phyloP scores from a whole-genome alignment of 2,329 filamentous ascomycete genomes.

The Aspergillus pseudoglaucus region DNA sequence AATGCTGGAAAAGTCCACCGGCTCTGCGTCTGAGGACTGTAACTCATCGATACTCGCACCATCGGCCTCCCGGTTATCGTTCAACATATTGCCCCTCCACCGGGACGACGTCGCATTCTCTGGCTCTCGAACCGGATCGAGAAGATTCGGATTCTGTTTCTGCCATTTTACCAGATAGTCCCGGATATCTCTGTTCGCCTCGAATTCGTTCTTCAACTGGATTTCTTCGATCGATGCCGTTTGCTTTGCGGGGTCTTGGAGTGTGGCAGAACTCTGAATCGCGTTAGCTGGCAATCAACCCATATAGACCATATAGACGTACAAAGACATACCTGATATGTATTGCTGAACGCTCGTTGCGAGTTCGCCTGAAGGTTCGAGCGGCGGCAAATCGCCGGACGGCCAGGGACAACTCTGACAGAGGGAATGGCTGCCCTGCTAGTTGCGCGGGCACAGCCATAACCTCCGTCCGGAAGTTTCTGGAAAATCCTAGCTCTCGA shows the following conservation, averaged over 20 bases:
- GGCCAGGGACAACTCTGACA: neutral
- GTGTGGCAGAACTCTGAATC: neutral
- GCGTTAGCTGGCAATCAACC: neutral
- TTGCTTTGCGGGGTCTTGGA: constrained; percentile 2
- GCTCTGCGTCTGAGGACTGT: constrained; percentile 17
- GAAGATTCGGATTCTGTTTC: constrained; percentile 18
- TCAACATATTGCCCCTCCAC: constrained; percentile 29
- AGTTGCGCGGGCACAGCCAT: too few relatives aligned
- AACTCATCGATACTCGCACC: constrained; percentile 21
- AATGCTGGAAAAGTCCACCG: constrained; percentile 18
- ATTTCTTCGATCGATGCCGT: constrained; percentile 20
- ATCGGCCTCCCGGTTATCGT: constrained; percentile 21
- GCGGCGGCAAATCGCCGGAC: neutral
- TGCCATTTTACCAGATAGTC: constrained; percentile 39
- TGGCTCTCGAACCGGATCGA: constrained; percentile 25
- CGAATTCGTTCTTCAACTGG: constrained; percentile 27
- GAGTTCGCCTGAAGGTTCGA: neutral
- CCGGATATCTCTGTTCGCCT: constrained; percentile 33
- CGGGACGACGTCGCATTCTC: constrained; percentile 10
- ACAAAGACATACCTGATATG: neutral
- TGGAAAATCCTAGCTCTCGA: constrained; percentile 11
- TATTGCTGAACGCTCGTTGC: neutral
- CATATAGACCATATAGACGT: neutral
- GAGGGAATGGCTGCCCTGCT: neutral
- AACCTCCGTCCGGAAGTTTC: constrained; percentile 2